phyloP scores from a whole-genome alignment of 1,139 yeast species.

The Pichia sp. region DNA sequence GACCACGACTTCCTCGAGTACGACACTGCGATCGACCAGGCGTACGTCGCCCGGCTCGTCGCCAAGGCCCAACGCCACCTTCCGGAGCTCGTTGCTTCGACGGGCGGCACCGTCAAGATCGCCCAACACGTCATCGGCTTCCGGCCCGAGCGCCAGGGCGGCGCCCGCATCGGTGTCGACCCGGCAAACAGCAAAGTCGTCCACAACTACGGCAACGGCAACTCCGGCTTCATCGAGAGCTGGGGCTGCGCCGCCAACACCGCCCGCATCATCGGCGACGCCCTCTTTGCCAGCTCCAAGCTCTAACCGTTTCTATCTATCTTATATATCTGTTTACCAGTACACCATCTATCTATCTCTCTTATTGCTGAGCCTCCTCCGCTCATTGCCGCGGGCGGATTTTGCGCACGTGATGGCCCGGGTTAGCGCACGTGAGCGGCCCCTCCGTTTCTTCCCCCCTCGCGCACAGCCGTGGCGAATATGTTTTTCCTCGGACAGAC shows the following conservation, averaged over 20 bases:
- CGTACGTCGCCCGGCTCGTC: constrained; percentile 38
- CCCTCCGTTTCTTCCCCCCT: neutral
- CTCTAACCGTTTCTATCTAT: neutral
- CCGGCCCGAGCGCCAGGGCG: constrained; percentile 45
- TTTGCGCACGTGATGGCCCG: too few relatives aligned
- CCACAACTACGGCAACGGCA: constrained; percentile 49
- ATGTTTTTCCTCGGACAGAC: neutral
- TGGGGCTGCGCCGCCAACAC: constrained; percentile 38
- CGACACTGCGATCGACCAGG: constrained; percentile 35
- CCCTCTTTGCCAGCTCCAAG: constrained; percentile 7
- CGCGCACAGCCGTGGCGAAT: neutral
- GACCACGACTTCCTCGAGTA: constrained; percentile 27
- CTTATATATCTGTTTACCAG: neutral
- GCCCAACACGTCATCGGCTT: constrained; percentile 43
- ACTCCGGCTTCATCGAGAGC: constrained; percentile 45
- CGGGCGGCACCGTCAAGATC: constrained; percentile 33
- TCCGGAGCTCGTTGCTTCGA: constrained; percentile 37
- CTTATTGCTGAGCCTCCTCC: too few relatives aligned
- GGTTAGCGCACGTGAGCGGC: neutral
- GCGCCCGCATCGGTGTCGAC: constrained; percentile 42
- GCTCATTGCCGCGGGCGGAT: too few relatives aligned
- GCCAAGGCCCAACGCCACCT: constrained; percentile 38
- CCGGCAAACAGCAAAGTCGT: constrained; percentile 35
- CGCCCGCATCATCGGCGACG: constrained; percentile 5
- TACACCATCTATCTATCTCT: neutral